Evolutionary conservation across 108 stramenopile species (phyloP), one percentile per base, ranked within the genome.

Genomic region (Fragilaria crotonensis): DNA sequence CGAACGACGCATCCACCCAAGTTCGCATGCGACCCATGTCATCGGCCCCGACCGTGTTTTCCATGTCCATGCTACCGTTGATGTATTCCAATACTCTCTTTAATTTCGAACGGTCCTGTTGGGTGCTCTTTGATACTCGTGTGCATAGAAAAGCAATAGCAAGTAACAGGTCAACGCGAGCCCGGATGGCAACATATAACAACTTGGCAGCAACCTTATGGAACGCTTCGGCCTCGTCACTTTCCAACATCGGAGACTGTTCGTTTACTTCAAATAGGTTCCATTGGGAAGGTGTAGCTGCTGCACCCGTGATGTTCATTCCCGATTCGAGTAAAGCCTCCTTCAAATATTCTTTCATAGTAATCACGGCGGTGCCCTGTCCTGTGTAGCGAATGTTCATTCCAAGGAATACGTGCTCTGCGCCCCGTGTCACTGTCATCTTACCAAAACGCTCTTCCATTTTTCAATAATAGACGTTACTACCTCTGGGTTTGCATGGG

Each of bases 1-100:
- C n/a, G n/a, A n/a, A n/a, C n/a, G n/a, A n/a, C n/a, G 78, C 75
- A 58, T 83, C 81, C 3, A 83, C 63, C 52, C 54, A 75, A 63
- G 67, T 73, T 26, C 61, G 49, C 17, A 68, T 27, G 0, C 33
- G 29, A 1, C 36, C 18, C 2, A 46, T 18, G 20, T 32, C 23
- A 29, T 63, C 61, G 2, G 45, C 60, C 14, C 46, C 55, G 0
- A 76, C 33, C 0, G 47, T 47, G 7, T 62, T 45, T 11, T 32
- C 2, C 23, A 73, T 30, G 25, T 66, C 49, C 2, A 28, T 49
- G 2, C 67, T 73, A 18, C 51, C 65, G 20, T 57, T 47, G 2
- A 76, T 54, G 57, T 76, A 80, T 63, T 59, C 14, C 20, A 80
- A 33, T 0, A 73, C 33, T 17, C 72, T 20, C 22, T 30, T 30